Conservation (phyloP, 2,329 filamentous ascomycete genomes). For the Hymenoscyphus linearis region DNA sequence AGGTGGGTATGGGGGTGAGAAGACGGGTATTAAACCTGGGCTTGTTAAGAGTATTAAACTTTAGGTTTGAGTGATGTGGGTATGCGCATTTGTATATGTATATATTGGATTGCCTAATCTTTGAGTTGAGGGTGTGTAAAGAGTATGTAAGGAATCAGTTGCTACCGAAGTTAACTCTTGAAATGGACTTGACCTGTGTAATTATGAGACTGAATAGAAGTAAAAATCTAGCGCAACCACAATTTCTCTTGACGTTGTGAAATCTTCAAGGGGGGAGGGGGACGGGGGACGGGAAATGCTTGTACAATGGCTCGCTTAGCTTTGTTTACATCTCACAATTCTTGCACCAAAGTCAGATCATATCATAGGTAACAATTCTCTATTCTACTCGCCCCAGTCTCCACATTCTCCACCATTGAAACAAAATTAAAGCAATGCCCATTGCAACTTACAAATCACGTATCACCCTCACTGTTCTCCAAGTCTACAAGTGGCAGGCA, state of each 20-base stretch:
- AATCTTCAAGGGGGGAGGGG: no score
- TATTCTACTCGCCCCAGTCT: background rate
- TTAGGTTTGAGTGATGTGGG: slow-evolving; percentile 34
- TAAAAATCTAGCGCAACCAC: no score
- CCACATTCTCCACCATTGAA: background rate
- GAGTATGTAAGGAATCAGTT: no score
- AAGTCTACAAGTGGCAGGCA: background rate
- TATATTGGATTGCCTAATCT: background rate
- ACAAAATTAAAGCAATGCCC: background rate
- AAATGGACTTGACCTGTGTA: no score
- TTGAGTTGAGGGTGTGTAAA: no score
- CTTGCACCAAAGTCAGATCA: background rate
- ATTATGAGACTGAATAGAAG: no score
- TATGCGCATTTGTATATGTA: background rate
- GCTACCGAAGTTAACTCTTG: no score
- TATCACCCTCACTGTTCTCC: background rate
- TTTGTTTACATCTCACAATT: no score
- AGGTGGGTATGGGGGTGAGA: slow-evolving; percentile 84
- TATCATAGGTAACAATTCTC: background rate
- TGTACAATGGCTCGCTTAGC: no score
- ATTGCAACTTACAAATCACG: background rate
- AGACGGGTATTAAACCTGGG: slow-evolving; percentile 91
- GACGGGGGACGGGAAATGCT: no score
- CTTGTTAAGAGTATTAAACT: slow-evolving; percentile 92
- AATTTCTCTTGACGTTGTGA: no score